Evolutionary conservation across 2,329 filamentous ascomycete genomes (phyloP), one percentile per base, ranked within the genome.

Genomic region (Talaromyces sp.): DNA sequence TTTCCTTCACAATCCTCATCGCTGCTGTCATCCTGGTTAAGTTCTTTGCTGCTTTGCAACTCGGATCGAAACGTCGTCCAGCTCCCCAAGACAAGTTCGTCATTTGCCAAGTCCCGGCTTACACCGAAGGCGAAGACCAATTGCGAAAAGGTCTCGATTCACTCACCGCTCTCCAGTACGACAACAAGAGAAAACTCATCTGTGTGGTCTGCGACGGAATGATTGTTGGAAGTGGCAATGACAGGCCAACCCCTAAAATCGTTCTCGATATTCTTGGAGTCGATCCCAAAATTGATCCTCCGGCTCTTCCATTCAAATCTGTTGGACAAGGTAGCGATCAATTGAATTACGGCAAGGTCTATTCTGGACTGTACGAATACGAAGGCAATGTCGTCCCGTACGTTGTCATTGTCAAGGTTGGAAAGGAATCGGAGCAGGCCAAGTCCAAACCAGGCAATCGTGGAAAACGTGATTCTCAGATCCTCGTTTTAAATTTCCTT

Each of bases 341-440:
- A 74, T 87, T 97, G 65, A 99, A 99, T 77, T 97, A 96, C 70
- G 94, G 92, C 71, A 99, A 99, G 73, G 92, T 99, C 17, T 99
- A 97, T 76, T 97, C 93, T 54, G 94, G 94, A 70, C 84, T 99
- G 2, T 99, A 99, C 75, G 94, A 99, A 74, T 97, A 87, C 63
- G 92, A 99, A 80, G 94, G 93, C 76, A 96, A 97, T 67, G 92
- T 99, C 3, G 94, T 99, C 11, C 94, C 94, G 0, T 99, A 97
- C 70, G 78, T 99, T 27, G 94, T 99, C 11, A 82, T 99, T 26
- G 93, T 97, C 74, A 99, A 99, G 80, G 89, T 96, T 62, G 94
- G 94, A 73, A 97, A 97, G 77, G 91, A 97, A 73, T 96, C 92
- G 6, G 94, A 99, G 75, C 91, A 96, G 74, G 80, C 77, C 70